These are phyloP conservation scores for Acorus gramineus DNA, from an alignment of 106 monocot genomes.

Conservation along the genomic window DNA sequence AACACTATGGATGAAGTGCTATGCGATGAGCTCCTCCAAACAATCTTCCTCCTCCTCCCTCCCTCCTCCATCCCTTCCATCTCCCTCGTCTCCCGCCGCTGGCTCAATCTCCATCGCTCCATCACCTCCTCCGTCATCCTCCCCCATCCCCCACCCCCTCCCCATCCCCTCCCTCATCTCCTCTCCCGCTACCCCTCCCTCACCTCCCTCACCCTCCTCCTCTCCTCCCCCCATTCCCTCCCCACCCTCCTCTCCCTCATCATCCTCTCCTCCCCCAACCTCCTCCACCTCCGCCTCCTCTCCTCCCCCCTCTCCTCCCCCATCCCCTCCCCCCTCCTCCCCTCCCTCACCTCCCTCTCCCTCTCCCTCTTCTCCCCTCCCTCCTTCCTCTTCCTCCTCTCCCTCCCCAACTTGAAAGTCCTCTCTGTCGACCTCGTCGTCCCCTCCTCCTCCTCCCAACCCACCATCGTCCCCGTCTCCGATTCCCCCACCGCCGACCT, in stretches of 20 bases:
- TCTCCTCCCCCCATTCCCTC: constrained; percentile 5
- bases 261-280: constrained; percentile 14
- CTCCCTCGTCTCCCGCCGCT: constrained; percentile 62
- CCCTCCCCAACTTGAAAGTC: constrained; percentile 5
- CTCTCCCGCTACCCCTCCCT: constrained; percentile 32
- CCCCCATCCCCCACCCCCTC: constrained; percentile 20
- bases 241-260: constrained; percentile 21
- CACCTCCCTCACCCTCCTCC: constrained; percentile 24
- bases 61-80: constrained; percentile 31
- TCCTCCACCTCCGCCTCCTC: constrained; percentile 18
- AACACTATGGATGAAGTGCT: constrained; percentile 26
- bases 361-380: constrained; percentile 41
- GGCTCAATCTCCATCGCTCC: constrained; percentile 41
- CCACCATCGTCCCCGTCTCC: not conserved
- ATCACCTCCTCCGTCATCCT: constrained; percentile 37
- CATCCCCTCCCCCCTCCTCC: constrained; percentile 20
- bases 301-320: constrained; percentile 9
- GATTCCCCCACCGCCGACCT: not conserved
- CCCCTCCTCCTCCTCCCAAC: not conserved
- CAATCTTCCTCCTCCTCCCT: constrained; percentile 47
- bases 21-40: constrained; percentile 63
- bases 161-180: not conserved
- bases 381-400: constrained; percentile 27
- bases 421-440: constrained; percentile 30
- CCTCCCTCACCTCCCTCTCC: constrained; percentile 18